These are phyloP conservation scores for Austroboletus rostrupii DNA, from an alignment of 1,284 basidiomycete species.

Conservation along the genomic window DNA sequence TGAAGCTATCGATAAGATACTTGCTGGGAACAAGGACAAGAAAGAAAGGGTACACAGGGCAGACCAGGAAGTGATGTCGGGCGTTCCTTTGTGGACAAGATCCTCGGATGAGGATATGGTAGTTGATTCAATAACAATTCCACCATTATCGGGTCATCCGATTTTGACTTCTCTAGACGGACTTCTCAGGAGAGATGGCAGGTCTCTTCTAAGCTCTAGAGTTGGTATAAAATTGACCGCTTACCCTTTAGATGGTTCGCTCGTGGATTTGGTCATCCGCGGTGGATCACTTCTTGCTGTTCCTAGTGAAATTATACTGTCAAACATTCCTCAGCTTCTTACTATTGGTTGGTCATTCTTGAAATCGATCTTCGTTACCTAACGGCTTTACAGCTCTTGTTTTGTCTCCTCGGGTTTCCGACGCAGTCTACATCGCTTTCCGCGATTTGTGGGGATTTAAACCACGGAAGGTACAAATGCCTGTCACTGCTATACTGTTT, in stretches of 20 bases:
- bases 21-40: conserved; percentile 34
- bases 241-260: conserved; percentile 34
- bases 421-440: conserved; percentile 21
- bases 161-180: conserved; percentile 34
- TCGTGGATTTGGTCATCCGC: conserved; percentile 39
- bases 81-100: conserved; percentile 39
- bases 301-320: conserved; percentile 24
- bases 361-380: not conserved
- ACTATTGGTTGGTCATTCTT: conserved; percentile 35
- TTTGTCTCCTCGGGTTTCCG: conserved; percentile 20
- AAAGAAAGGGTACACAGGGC: conserved; percentile 16
- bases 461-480: conserved; percentile 9
- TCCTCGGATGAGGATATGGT: conserved; percentile 26
- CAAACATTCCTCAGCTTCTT: conserved; percentile 38
- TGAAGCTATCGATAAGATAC: conserved; percentile 38
- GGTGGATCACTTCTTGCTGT: conserved; percentile 35
- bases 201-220: conserved; percentile 12
- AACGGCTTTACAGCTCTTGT: conserved; percentile 16
- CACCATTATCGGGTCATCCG: conserved; percentile 22
- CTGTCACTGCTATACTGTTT: conserved; percentile 16
- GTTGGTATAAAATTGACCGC: not conserved
- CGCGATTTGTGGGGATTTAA: conserved; percentile 20
- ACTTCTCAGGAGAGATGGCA: conserved; percentile 37
- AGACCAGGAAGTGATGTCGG: conserved; percentile 22
- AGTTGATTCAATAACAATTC: conserved; percentile 12